These are phyloP conservation scores for Saccharomycopsis sp. DNA, from an alignment of 805 yeast species.

Conservation along the genomic window DNA sequence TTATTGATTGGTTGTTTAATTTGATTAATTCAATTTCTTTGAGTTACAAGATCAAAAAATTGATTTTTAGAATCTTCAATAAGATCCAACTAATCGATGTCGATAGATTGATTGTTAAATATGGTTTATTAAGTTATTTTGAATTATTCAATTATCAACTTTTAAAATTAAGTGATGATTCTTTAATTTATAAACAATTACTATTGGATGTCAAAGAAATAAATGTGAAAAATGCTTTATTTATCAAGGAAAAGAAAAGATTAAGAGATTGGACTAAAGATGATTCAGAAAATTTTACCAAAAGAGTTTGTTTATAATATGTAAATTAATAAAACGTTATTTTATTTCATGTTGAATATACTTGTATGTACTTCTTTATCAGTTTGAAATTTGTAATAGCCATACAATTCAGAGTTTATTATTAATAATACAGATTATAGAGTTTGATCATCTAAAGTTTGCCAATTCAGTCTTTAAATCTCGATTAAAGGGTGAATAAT, in stretches of 20 bases:
- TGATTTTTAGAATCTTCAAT: constrained; percentile 33
- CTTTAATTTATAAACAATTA: constrained; percentile 22
- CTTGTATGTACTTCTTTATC: too few relatives aligned
- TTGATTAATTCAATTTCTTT: constrained; percentile 42
- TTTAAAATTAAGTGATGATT: not conserved
- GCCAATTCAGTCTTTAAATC: too few relatives aligned
- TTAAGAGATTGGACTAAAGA: constrained; percentile 49
- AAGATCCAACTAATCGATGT: constrained; percentile 42
- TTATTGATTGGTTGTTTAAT: constrained; percentile 60
- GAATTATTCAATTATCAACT: constrained; percentile 13
- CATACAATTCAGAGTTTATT: too few relatives aligned
- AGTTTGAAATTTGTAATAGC: too few relatives aligned
- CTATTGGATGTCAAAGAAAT: constrained; percentile 36
- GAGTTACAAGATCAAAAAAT: constrained; percentile 29
- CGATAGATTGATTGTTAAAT: constrained; percentile 48
- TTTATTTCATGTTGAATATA: too few relatives aligned
- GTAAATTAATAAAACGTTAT: too few relatives aligned
- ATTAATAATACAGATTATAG: too few relatives aligned
- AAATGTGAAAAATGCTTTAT: constrained; percentile 32
- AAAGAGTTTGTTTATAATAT: constrained; percentile 28
- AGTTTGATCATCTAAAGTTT: too few relatives aligned
- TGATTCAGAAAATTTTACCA: constrained; percentile 37
- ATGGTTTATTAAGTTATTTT: constrained; percentile 30
- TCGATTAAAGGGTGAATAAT: too few relatives aligned
- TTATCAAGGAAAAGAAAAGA: constrained; percentile 41